Conservation (phyloP, 2,329 filamentous ascomycete species). For the Samsoniella hepiali region DNA sequence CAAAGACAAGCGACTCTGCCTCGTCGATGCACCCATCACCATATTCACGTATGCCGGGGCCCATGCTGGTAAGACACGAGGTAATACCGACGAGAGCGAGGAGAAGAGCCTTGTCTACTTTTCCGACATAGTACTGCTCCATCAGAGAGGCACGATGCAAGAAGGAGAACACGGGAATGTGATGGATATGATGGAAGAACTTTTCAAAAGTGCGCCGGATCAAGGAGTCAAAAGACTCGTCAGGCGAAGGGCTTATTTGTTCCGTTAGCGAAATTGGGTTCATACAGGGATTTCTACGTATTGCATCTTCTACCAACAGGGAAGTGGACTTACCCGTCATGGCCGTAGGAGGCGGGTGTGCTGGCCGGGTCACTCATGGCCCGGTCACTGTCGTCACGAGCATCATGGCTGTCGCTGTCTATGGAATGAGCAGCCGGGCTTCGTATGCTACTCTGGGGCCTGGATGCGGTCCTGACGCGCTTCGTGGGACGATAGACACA, state of each 20-base stretch:
- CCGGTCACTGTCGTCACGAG: conserved; percentile 34
- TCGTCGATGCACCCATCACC: conserved; percentile 54
- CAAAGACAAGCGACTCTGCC: conserved; percentile 50
- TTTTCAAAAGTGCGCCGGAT: conserved; percentile 53
- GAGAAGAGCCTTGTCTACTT: conserved; percentile 52
- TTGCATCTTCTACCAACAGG: background rate
- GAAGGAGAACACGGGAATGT: conserved; percentile 58
- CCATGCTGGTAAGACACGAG: conserved; percentile 53
- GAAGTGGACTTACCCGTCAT: conserved; percentile 33
- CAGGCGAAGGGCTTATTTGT: conserved; percentile 30
- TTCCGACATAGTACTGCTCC: conserved; percentile 56
- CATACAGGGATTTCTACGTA: background rate
- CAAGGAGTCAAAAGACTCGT: conserved; percentile 47
- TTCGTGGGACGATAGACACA: conserved; percentile 54
- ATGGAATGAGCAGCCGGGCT: conserved; percentile 36
- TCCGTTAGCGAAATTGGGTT: conserved; percentile 22
- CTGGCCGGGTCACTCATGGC: conserved; percentile 34
- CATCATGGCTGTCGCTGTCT: conserved; percentile 32
- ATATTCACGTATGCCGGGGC: conserved; percentile 49
- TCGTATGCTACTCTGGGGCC: conserved; percentile 24
- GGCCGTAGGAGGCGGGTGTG: conserved; percentile 34
- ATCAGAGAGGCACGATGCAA: conserved; percentile 57
- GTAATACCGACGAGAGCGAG: conserved; percentile 56
- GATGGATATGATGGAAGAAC: conserved; percentile 58
- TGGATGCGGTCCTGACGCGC: conserved; percentile 31